phyloP scores from a whole-genome alignment of 768 basidiomycete species.

The Cytidiella melzeri region DNA sequence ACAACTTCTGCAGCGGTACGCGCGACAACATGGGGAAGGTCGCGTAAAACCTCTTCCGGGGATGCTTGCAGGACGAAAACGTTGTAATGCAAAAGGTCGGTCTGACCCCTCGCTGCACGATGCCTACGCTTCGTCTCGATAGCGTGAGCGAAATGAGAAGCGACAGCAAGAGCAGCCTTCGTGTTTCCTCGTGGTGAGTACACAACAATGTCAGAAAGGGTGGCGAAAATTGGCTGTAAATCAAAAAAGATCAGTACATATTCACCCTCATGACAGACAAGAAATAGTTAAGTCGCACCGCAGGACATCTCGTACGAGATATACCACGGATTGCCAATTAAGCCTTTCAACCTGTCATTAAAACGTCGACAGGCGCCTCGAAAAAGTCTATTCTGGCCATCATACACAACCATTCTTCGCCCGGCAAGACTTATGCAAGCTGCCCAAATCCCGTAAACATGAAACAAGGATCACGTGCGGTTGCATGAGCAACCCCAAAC shows the following conservation, averaged over 20 bases:
- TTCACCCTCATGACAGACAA: constrained; percentile 4
- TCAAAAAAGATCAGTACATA: not conserved
- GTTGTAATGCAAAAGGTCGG: constrained; percentile 51
- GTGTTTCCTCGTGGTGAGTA: constrained; percentile 70
- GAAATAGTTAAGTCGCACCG: not conserved
- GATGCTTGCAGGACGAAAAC: constrained; percentile 70
- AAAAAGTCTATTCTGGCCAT: no score
- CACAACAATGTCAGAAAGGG: constrained; percentile 84
- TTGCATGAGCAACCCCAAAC: no score
- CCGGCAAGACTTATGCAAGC: no score
- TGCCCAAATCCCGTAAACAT: no score
- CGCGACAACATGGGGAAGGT: constrained; percentile 49
- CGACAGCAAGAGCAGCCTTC: constrained; percentile 50
- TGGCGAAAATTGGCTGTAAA: constrained; percentile 71
- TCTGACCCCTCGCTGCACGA: constrained; percentile 19
- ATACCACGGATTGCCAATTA: no score
- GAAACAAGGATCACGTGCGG: no score
- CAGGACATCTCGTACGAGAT: no score
- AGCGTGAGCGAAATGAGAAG: constrained; percentile 60
- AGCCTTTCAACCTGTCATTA: no score
- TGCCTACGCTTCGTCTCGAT: constrained; percentile 53
- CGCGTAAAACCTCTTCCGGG: constrained; percentile 36
- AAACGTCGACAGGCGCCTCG: no score
- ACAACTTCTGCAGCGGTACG: constrained; percentile 33
- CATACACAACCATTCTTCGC: no score